Base-by-base conservation (phyloP, 2,329 filamentous ascomycete genomes). In the Fusarium longipes region DNA sequence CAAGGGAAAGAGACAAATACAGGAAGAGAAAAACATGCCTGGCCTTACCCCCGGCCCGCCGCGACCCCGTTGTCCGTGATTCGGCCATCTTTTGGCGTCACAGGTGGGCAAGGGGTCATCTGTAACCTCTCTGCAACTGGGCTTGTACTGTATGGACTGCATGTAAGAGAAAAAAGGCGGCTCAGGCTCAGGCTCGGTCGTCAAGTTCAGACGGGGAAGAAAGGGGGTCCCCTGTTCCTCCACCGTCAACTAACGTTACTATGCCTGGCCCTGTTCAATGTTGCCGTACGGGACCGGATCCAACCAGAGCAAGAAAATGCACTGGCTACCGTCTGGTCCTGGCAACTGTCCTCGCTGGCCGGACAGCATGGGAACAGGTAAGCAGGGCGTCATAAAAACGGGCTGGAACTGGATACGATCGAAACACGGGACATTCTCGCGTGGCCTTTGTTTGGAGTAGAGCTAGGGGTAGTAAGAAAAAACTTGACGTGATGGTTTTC, bases 81-180 rank as follows among this genome's bases (percentile, higher is more conserved):
- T 70, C 63, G 68, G 58, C 39, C 63, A 57, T 38, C 50, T 50
- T 70, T 66, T 71, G 65, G 70, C 68, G 66, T 73, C 70, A 68
- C 70, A 73, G 70, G 68, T 65, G 63, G 53, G 49, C 66, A 70
- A 59, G 70, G 68, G 66, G 47, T 42, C 55, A 36, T 72, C 60
- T 67, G 64, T 63, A 57, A 57, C 60, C 38, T 43, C 57, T 50
- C 50, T 57, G 42, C 32, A 35, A 65, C 65, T 60, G 61, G n/a
- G n/a, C n/a, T n/a, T n/a, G n/a, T n/a, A n/a, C n/a, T n/a, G n/a
- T n/a, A n/a, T n/a, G n/a, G 30, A 27, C 49, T 43, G 25, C 49
- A 43, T 57, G 58, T 63, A 36, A 63, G 50, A 63, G 58, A 63
- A 43, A 63, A 43, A 18, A 63, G 60, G 58, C 58, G 47, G 58